These are phyloP conservation scores for Candida sanyaensis DNA, from an alignment of 1,139 yeast genomes.

Conservation along the genomic window DNA sequence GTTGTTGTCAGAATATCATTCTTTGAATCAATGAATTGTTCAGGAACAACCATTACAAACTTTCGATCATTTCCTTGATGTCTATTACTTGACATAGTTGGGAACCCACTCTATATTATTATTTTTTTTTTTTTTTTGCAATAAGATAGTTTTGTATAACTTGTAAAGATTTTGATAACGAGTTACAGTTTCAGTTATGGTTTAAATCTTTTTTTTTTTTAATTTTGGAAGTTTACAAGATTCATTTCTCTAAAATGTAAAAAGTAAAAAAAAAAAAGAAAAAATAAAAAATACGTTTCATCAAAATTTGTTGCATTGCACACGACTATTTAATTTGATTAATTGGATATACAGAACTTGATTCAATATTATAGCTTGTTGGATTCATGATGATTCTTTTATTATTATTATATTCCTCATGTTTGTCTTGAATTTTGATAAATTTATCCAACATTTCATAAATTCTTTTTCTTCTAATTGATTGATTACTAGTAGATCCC, in stretches of 20 bases:
- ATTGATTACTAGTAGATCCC: slow-evolving; percentile 23
- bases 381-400: slow-evolving; percentile 3
- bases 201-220: background rate
- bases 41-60: slow-evolving; percentile 6
- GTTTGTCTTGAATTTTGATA: slow-evolving; percentile 57
- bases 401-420: slow-evolving; percentile 30
- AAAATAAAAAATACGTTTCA: background rate
- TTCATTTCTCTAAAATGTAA: slow-evolving; percentile 2
- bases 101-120: background rate
- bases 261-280: background rate
- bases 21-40: slow-evolving; percentile 1
- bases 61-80: background rate
- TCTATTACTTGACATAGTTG: background rate
- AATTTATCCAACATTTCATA: slow-evolving; percentile 65
- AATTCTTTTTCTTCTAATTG: slow-evolving; percentile 44
- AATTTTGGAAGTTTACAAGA: slow-evolving; percentile 2
- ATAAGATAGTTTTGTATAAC: background rate
- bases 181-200: slow-evolving; percentile 2
- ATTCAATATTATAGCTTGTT: background rate
- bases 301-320: background rate
- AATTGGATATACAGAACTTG: slow-evolving; percentile 1
- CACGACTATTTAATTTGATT: slow-evolving; percentile 1
- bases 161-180: background rate
- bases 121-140: background rate
- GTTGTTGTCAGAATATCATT: background rate